Base-by-base conservation (phyloP, 306 rosid genomes). In the Trifolium dubium region DNA sequence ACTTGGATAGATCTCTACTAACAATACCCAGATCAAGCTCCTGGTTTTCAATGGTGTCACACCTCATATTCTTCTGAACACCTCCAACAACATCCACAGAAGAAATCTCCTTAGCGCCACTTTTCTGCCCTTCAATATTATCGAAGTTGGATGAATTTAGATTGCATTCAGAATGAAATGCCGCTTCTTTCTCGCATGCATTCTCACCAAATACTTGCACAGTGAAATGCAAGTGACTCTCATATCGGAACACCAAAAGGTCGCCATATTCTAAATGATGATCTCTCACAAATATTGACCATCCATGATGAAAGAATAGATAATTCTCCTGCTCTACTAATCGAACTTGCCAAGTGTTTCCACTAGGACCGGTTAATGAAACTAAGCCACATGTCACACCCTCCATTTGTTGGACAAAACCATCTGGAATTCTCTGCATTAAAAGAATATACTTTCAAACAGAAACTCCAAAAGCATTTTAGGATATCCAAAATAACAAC, bases 121-220 rank as follows among this genome's bases (percentile, higher is more conserved):
- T 74, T 81, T 74, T 74, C 8, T 69, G 85, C 5, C 70, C 79
- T 34, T 62, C 71, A 77, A 39, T 43, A 55, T 49, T 72, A 18
- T 71, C 78, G 55, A 79, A 54, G 23, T 69, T 50, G 4, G 69
- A 41, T 14, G 85, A 62, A 78, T 69, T 82, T 80, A 84, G 92
- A 65, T 88, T 81, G 83, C 89, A 86, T 47, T 67, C 67, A 79
- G 89, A 87, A 80, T 64, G 78, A 85, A 92, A 90, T 37, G 92
- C 87, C 14, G 82, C 88, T 72, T 90, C 98, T 86, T 92, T 92
- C 86, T 92, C 95, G 59, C 97, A 92, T 5, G 89, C 85, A 83
- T 88, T 89, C 79, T 88, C 84, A 79, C 89, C 92, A 69, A 92
- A 92, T 53, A 92, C 77, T 82, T 83, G 89, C 80, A 92, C 95